Evolutionary conservation across 2,329 filamentous ascomycete genomes (phyloP).

Genomic region (Didymellaceae sp.): DNA sequence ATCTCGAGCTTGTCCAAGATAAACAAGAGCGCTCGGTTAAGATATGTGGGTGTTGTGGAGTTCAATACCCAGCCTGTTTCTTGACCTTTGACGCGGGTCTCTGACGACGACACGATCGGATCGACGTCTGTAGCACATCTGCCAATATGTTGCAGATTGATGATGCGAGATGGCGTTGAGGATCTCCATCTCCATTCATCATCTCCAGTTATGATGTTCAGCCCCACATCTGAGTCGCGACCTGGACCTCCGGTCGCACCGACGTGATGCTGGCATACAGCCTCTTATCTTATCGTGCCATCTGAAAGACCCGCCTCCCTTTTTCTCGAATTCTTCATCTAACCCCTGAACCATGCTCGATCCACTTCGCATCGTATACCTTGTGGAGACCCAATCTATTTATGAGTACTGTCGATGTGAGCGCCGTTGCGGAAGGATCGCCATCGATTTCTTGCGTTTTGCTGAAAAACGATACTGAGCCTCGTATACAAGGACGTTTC

Average conservation of each 20-base stretch:
- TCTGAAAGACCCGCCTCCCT: not conserved
- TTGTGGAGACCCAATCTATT: not conserved
- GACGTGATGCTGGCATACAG: not conserved
- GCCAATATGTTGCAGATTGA: not conserved
- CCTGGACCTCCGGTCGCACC: not conserved
- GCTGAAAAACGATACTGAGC: not conserved
- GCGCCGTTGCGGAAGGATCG: not conserved
- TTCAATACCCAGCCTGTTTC: not conserved
- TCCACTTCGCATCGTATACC: not conserved
- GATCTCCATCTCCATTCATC: not conserved
- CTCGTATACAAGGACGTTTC: not conserved
- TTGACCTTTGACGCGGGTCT: not conserved
- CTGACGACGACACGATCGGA: constrained; percentile 4
- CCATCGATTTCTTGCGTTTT: constrained; percentile 1
- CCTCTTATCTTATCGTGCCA: not conserved
- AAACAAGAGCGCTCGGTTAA: not conserved
- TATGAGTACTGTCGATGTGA: not conserved
- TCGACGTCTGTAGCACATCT: not conserved
- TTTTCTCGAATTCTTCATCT: not conserved
- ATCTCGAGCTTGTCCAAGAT: not conserved
- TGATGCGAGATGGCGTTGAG: not conserved
- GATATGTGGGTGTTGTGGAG: not conserved
- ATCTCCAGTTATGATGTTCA: constrained; percentile 1
- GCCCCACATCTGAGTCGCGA: constrained; percentile 1
- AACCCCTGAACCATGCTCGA: constrained; percentile 2